Conservation (phyloP, 2,329 filamentous ascomycete species). For the Fusarium oligoseptatum region DNA sequence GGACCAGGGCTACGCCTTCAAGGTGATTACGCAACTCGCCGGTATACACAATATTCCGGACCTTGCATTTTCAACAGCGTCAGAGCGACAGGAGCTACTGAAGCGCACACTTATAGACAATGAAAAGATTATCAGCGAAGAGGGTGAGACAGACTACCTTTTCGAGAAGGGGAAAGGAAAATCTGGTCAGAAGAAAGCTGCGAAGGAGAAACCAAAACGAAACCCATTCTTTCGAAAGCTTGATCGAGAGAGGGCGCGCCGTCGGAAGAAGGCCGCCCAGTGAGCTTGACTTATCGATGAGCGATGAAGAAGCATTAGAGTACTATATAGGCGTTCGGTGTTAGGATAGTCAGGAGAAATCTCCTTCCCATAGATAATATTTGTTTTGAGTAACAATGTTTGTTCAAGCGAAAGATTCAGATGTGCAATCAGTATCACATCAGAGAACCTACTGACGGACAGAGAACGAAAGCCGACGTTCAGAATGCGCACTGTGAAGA, state of each 20-base stretch:
- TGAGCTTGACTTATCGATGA: neutral
- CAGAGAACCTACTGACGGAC: neutral
- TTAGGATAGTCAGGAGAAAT: neutral
- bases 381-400: neutral
- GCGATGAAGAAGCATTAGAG: neutral
- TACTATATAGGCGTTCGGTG: neutral
- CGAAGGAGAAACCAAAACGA: constrained; percentile 23
- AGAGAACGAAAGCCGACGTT: neutral
- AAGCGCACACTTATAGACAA: constrained; percentile 85
- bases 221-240: constrained; percentile 40
- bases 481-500: neutral
- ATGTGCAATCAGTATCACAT: neutral
- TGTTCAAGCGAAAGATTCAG: neutral
- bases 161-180: constrained; percentile 2
- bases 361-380: neutral
- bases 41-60: constrained; percentile 82
- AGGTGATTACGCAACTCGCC: constrained; percentile 91
- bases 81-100: constrained; percentile 82
- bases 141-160: constrained; percentile 9
- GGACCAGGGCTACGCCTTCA: constrained; percentile 95
- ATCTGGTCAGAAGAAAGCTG: neutral
- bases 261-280: neutral
- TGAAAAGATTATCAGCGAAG: constrained; percentile 57
- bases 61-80: constrained; percentile 79
- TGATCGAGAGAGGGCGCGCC: constrained; percentile 25